Evolutionary conservation across 371 early-diverging fungal genomes (phyloP).

Genomic region (Zopfochytrium polystomum): DNA sequence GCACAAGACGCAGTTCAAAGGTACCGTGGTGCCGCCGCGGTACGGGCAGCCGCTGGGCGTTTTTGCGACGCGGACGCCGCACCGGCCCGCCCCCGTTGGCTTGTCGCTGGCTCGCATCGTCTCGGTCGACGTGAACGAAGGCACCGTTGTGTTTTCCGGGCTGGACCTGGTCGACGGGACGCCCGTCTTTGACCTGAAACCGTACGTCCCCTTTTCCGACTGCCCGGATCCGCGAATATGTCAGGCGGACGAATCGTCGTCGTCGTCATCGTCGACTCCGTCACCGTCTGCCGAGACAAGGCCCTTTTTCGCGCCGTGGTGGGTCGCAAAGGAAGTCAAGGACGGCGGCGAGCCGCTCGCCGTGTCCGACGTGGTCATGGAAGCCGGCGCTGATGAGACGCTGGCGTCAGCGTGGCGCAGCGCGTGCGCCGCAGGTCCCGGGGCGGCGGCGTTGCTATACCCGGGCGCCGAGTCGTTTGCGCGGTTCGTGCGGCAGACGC

Average conservation of each 20-base stretch:
- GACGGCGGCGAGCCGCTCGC: slow-evolving; percentile 11
- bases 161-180: slow-evolving; percentile 24
- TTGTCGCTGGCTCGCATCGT: slow-evolving; percentile 17
- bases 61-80: slow-evolving; percentile 17
- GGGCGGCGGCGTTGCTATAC: slow-evolving; percentile 5
- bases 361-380: slow-evolving; percentile 2
- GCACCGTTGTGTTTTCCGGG: slow-evolving; percentile 15
- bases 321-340: slow-evolving; percentile 15
- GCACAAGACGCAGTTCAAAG: slow-evolving; percentile 20
- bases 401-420: not conserved
- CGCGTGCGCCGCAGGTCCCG: not conserved
- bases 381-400: not conserved
- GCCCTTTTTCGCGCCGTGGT: slow-evolving; percentile 11
- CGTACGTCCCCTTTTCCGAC: slow-evolving; percentile 12
- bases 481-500: slow-evolving; percentile 11
- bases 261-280: not conserved
- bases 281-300: too few species aligned
- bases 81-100: slow-evolving; percentile 21
- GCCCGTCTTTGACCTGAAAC: slow-evolving; percentile 21
- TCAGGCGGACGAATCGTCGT: not conserved
- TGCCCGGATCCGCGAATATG: slow-evolving; percentile 1
- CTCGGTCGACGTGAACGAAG: slow-evolving; percentile 15
- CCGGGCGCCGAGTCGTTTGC: not conserved
- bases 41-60: slow-evolving; percentile 16
- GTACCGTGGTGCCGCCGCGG: slow-evolving; percentile 17